Base-by-base conservation (phyloP, 805 yeast species). In the Maudiozyma serrabonitensis region DNA sequence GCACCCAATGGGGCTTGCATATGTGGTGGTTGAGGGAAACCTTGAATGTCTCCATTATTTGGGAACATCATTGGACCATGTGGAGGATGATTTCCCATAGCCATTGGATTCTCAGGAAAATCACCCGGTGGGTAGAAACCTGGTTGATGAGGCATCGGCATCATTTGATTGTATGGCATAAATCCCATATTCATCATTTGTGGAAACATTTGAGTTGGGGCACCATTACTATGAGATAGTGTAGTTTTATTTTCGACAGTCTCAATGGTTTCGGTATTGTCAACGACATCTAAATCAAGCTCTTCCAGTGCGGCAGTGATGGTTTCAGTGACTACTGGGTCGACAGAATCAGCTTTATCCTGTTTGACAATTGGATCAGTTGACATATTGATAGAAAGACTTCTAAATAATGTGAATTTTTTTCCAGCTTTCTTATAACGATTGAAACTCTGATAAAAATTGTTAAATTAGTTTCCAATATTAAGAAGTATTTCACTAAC, bases 301-400 rank as follows among this genome's bases (percentile, higher is more conserved):
- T 63, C 66, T 23, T 61, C 66, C 48, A 66, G 46, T 16, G 68
- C 69, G 25, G 65, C 58, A 45, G 57, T 58, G 28, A 66, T 55
- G 6, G 59, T 56, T 50, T 60, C 63, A 2, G 64, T 52, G 32
- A 60, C 65, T 16, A 57, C 56, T 4, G 59, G 62, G 39, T 56
- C 61, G 25, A 51, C 62, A 16, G 43, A 28, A 32, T 45, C 35
- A 18, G 43, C 12, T 15, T 46, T 43, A 4, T 13, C 23, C 16
- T 25, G 43, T 16, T 54, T 48, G 37, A 43, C 43, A 28, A 48
- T 49, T 13, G 48, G 37, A 19, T 50, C 47, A 34, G 51, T 34
- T 43, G 57, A 52, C 59, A 56, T 56, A 23, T 13, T 8, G 9
- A 8, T 12, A 16, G 16, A 13, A n/a, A 9, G 40, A 5, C 2